phyloP scores from a whole-genome alignment of 805 yeast species.

The Jamesozyma gamospora region DNA sequence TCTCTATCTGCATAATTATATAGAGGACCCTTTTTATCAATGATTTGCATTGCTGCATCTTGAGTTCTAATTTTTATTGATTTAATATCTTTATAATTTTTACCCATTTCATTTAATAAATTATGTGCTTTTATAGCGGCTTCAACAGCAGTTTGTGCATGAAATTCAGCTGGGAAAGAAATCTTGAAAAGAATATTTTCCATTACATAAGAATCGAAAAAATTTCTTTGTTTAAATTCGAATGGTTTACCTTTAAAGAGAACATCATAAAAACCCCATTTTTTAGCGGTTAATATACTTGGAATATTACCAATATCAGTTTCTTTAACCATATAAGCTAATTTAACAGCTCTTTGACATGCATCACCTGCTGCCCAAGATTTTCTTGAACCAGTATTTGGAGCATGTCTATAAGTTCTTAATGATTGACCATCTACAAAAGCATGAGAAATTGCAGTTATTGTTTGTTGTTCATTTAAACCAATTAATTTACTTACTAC shows the following conservation, averaged over 20 bases:
- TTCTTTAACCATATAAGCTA: conserved; percentile 42
- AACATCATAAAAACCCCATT: conserved; percentile 60
- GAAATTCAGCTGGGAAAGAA: conserved; percentile 57
- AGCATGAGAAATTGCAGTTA: conserved; percentile 49
- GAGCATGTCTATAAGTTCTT: conserved; percentile 55
- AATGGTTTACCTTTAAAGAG: conserved; percentile 43
- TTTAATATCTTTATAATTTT: conserved; percentile 39
- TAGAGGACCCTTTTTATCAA: conserved; percentile 50
- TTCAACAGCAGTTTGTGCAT: conserved; percentile 56
- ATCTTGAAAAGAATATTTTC: conserved; percentile 53
- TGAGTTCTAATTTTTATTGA: conserved; percentile 44
- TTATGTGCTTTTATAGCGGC: conserved; percentile 40
- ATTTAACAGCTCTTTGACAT: conserved; percentile 46
- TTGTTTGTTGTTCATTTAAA: conserved; percentile 39
- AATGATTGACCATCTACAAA: conserved; percentile 51
- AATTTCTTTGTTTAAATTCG: conserved; percentile 38
- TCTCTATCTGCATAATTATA: conserved; percentile 58
- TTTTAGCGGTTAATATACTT: conserved; percentile 44
- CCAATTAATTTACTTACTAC: conserved; percentile 49
- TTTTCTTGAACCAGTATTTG: conserved; percentile 53
- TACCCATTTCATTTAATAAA: conserved; percentile 32
- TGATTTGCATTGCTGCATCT: conserved; percentile 51
- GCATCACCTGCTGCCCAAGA: conserved; percentile 67
- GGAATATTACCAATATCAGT: conserved; percentile 47
- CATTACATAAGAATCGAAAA: conserved; percentile 50